A percentile compares a stretch with the other conserved stretches of the same genome.
Conservation (phyloP, 192 early-diverging fungal genomes). For the Thamnidium elegans region DNA sequence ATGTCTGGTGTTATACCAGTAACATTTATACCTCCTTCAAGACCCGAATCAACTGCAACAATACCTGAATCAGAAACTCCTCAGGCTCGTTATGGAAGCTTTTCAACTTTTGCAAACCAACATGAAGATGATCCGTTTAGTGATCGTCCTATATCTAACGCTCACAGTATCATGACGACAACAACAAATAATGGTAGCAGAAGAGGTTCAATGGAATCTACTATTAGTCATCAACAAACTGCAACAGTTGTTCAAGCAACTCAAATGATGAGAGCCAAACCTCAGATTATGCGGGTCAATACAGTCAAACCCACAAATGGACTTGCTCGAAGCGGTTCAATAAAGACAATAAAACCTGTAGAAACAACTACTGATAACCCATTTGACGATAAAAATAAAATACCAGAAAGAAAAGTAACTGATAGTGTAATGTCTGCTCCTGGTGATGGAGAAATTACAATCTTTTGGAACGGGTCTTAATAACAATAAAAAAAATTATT, state of each 20-base stretch:
- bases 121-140: background rate
- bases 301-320: slow-evolving; percentile 25
- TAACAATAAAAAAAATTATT: background rate
- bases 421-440: slow-evolving; percentile 29
- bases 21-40: slow-evolving; percentile 33
- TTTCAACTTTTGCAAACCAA: slow-evolving; percentile 1
- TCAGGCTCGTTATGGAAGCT: slow-evolving; percentile 10
- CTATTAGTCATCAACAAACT: slow-evolving; percentile 3
- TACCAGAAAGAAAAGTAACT: slow-evolving; percentile 7
- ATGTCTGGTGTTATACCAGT: slow-evolving; percentile 40
- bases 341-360: slow-evolving; percentile 21
- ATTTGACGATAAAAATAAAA: slow-evolving; percentile 12
- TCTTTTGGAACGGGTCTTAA: slow-evolving; percentile 30
- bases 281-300: slow-evolving; percentile 36
- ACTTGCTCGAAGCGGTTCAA: slow-evolving; percentile 19
- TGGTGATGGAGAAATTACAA: slow-evolving; percentile 42
- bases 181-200: slow-evolving; percentile 15
- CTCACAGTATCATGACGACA: slow-evolving; percentile 8
- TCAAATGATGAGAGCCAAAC: slow-evolving; percentile 35
- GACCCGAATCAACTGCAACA: background rate
- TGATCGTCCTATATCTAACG: slow-evolving; percentile 5
- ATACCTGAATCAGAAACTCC: slow-evolving; percentile 8
- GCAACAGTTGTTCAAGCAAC: slow-evolving; percentile 18
- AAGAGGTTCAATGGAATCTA: slow-evolving; percentile 12
- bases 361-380: background rate